These are phyloP conservation scores for Erythrophleum fordii DNA, from an alignment of 306 rosid genomes.

Conservation along the genomic window DNA sequence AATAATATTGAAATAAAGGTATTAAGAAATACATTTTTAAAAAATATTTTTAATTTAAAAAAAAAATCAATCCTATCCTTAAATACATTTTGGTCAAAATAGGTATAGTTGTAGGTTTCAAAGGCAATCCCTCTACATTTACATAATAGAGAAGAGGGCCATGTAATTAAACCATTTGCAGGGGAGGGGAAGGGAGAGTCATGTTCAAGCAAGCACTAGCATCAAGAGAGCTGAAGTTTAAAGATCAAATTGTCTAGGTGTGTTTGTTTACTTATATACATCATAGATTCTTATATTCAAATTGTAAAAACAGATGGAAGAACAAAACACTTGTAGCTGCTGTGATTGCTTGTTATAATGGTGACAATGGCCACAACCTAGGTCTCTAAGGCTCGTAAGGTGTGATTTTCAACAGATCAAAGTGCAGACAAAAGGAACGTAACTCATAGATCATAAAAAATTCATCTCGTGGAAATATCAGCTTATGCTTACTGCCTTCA, in stretches of 20 bases:
- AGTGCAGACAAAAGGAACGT: background rate
- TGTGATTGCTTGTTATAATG: background rate
- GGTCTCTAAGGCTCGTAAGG: background rate
- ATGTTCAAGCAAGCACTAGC: background rate
- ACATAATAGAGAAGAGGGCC: background rate
- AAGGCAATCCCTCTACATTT: background rate
- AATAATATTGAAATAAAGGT: background rate
- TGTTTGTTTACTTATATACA: background rate
- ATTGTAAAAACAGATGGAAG: background rate
- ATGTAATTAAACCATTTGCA: background rate
- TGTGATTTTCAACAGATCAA: background rate
- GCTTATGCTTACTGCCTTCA: background rate
- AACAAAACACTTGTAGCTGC: background rate
- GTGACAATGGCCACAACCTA: background rate
- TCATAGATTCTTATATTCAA: background rate
- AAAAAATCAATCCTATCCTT: background rate
- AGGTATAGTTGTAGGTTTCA: background rate
- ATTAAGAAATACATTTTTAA: too few relatives aligned
- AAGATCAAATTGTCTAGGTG: background rate
- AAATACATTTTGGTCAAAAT: background rate
- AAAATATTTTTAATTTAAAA: too few relatives aligned
- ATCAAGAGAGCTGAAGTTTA: background rate
- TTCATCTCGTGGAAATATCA: background rate
- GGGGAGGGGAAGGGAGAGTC: background rate
- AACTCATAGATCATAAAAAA: background rate